Evolutionary conservation across 2,329 filamentous ascomycete species (phyloP).

Genomic region (Davidsoniella virescens): DNA sequence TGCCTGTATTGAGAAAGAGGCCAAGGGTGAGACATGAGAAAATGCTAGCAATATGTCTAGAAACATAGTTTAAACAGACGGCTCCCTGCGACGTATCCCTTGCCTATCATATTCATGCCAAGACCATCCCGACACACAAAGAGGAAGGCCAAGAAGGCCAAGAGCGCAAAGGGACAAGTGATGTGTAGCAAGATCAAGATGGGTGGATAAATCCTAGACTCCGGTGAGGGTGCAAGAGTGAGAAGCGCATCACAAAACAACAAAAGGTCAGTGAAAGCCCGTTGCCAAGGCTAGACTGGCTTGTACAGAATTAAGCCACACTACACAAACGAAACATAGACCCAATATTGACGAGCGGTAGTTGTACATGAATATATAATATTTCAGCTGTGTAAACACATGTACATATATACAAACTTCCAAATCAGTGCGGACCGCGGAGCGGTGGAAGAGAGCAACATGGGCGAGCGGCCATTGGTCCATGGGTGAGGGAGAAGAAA

Average conservation of each 20-base stretch:
- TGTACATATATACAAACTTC: background rate
- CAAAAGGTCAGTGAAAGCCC: too few species aligned
- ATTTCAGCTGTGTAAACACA: background rate
- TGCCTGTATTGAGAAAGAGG: background rate
- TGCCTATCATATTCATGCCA: background rate
- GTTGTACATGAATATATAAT: background rate
- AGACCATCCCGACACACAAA: background rate
- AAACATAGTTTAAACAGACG: conserved; percentile 4
- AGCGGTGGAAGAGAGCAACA: too few species aligned
- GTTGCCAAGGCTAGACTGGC: too few species aligned
- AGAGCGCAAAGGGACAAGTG: too few species aligned
- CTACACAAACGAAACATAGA: too few species aligned
- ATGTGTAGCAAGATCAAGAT: background rate
- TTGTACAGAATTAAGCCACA: too few species aligned
- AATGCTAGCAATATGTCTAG: conserved; percentile 2
- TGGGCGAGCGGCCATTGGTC: too few species aligned
- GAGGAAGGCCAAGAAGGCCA: background rate
- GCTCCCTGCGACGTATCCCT: background rate
- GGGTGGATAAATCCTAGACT: background rate
- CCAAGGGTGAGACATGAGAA: conserved; percentile 1
- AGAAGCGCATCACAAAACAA: too few species aligned
- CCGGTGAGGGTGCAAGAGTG: too few species aligned
- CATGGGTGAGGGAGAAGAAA: too few species aligned
- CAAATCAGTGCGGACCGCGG: too few species aligned
- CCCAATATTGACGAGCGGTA: background rate